A percentile compares a stretch with the other conserved stretches of the same genome.
phyloP scores from a whole-genome alignment of 441 rosid species.

The Corymbia citriodora region DNA sequence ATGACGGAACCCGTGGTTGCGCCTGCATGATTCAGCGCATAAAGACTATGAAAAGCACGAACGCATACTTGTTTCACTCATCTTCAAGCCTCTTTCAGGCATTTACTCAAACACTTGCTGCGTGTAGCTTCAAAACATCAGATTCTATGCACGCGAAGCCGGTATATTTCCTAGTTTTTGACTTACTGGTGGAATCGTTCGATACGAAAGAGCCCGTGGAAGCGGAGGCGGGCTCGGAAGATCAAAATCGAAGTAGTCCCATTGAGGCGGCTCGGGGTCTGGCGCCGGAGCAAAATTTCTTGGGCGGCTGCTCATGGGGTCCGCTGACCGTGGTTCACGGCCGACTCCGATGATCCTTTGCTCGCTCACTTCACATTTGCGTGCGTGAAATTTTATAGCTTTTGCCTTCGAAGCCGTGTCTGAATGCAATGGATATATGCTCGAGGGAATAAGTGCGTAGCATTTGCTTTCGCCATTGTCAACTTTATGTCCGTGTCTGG shows the following conservation, averaged over 20 bases:
- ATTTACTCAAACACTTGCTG: not conserved
- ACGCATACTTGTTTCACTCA: not conserved
- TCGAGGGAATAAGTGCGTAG: not conserved
- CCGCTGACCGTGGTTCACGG: not conserved
- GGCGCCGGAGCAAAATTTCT: not conserved
- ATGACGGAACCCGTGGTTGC: not conserved
- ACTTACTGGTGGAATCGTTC: not conserved
- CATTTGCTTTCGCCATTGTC: not conserved
- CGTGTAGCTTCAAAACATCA: not conserved
- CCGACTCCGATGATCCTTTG: not conserved
- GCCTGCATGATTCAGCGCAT: not conserved
- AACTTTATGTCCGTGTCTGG: not conserved
- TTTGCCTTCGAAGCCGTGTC: not conserved
- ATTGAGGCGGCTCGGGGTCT: not conserved
- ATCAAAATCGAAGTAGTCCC: not conserved
- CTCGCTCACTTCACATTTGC: not conserved
- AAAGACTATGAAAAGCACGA: not conserved
- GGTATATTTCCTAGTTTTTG: not conserved
- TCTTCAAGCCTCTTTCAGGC: not conserved
- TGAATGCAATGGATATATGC: not conserved
- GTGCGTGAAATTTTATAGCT: not conserved
- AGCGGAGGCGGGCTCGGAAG: not conserved
- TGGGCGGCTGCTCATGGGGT: not conserved
- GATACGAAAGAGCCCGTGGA: not conserved
- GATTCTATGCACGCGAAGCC: not conserved